Evolutionary conservation across 2,329 filamentous ascomycete genomes (phyloP).

Genomic region (Trichophyton rubrum): DNA sequence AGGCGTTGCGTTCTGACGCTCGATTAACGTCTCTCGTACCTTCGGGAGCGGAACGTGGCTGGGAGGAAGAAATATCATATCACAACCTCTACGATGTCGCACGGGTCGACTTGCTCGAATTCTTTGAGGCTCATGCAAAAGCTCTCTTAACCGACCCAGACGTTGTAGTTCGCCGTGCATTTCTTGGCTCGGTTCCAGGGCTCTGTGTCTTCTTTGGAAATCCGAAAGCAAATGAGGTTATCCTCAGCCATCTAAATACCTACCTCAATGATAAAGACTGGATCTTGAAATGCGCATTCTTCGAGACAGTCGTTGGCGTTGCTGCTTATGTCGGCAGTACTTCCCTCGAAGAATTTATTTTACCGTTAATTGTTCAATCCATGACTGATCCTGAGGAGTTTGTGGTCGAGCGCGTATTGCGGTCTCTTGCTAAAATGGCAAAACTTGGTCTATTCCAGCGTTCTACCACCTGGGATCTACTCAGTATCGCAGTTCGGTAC

Average conservation of each 20-base stretch:
- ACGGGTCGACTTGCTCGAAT: slow-evolving; percentile 65
- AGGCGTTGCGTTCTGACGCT: slow-evolving; percentile 72
- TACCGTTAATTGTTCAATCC: slow-evolving; percentile 91
- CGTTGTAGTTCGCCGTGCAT: slow-evolving; percentile 74
- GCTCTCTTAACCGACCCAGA: slow-evolving; percentile 77
- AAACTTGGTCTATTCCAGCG: slow-evolving; percentile 77
- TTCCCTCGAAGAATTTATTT: slow-evolving; percentile 84
- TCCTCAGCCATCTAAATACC: slow-evolving; percentile 89
- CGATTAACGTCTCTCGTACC: slow-evolving; percentile 65
- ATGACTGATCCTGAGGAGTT: slow-evolving; percentile 87
- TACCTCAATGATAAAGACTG: slow-evolving; percentile 95
- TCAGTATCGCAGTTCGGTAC: slow-evolving; percentile 71
- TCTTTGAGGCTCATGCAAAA: slow-evolving; percentile 83
- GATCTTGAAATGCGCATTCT: slow-evolving; percentile 93
- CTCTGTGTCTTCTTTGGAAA: slow-evolving; percentile 92
- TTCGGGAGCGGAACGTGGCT: slow-evolving; percentile 59
- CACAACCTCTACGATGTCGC: slow-evolving; percentile 79
- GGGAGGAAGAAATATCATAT: slow-evolving; percentile 55
- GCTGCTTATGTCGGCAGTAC: slow-evolving; percentile 79
- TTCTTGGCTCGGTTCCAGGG: slow-evolving; percentile 79
- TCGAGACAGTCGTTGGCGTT: slow-evolving; percentile 88
- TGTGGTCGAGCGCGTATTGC: slow-evolving; percentile 79
- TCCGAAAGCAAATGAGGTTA: slow-evolving; percentile 85
- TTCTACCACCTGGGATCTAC: slow-evolving; percentile 72
- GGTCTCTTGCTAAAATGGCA: slow-evolving; percentile 78